phyloP scores from a whole-genome alignment of 352 stramenopile genomes.

The Pythium guiyangense region DNA sequence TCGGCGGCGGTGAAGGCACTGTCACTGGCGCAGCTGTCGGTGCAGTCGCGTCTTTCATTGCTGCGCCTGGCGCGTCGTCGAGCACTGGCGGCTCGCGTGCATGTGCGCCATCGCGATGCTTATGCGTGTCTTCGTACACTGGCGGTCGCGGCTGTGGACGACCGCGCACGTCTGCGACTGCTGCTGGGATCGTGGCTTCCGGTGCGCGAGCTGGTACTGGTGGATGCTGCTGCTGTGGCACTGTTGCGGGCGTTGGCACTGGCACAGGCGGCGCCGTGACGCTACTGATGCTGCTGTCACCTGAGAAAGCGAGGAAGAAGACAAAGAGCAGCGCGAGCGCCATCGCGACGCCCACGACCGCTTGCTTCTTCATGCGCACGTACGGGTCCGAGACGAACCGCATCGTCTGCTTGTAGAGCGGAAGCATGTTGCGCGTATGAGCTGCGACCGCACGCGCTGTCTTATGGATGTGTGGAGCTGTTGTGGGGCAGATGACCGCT shows the following conservation, averaged over 20 bases:
- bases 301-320: conserved; percentile 34
- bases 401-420: conserved; percentile 63
- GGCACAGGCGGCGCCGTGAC: conserved; percentile 6
- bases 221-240: conserved; percentile 1
- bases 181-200: neutral
- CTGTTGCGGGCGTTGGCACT: neutral
- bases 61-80: neutral
- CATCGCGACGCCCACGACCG: conserved; percentile 26
- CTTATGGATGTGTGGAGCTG: too few species aligned
- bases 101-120: neutral
- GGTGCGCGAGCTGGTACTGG: neutral
- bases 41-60: neutral
- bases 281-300: neutral
- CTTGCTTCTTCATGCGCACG: conserved; percentile 47
- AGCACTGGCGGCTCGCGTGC: neutral
- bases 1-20: conserved; percentile 1
- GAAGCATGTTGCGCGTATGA: conserved; percentile 22
- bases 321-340: conserved; percentile 60
- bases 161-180: neutral
- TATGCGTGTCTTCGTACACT: neutral
- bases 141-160: neutral
- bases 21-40: neutral
- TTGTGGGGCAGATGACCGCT: too few species aligned
- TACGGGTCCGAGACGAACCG: conserved; percentile 59
- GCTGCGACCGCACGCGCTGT: too few species aligned